Evolutionary conservation across 371 early-diverging fungal genomes (phyloP), one percentile per base, ranked within the genome.

Genomic region (Cokeromyces recurvatus): DNA sequence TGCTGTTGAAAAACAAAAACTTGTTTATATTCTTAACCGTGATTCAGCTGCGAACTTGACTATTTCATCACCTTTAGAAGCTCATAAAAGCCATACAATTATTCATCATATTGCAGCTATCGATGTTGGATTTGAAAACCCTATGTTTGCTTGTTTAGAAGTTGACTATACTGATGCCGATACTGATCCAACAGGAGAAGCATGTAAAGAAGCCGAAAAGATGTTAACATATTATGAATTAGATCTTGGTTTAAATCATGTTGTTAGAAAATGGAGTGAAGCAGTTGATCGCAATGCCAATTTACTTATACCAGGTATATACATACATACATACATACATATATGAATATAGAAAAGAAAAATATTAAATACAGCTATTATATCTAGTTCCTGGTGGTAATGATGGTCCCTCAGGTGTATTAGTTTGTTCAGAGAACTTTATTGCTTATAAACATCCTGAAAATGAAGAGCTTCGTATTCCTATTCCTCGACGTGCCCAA

Each of bases 51-150:
- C 89, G 3, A 78, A 82, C 29, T 65, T 95, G 38, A 89, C 92
- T 6, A 94, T 98, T 27, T 94, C 93, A 24, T 96, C 97, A 27
- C 99, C 98, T 3, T 66, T 98, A 40, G 97, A 96, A 68, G 94
- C 96, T 5, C 91, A 92, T 71, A 90, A 89, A 55, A 68, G 87
- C 11, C 77, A 87, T 40, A 84, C 87, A 0, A 57, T 97, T 17
- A 79, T 86, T 46, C 85, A 85, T 47, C 76, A 82, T 53, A 70
- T 88, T 35, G 86, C 87, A 24, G 97, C 90, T 15, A 80, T 97
- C 15, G 98, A 98, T 68, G 98, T 98, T 29, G 98, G 96, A 0
- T 98, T 89, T 56, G 98, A 98, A 54, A 98, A 97, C 66, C 99
- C 99, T 2, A 79, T 94, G 27, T 98, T 98, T 80, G 97, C 97